Conservation (phyloP, 768 basidiomycete species). For the Tylopilus felleus region DNA sequence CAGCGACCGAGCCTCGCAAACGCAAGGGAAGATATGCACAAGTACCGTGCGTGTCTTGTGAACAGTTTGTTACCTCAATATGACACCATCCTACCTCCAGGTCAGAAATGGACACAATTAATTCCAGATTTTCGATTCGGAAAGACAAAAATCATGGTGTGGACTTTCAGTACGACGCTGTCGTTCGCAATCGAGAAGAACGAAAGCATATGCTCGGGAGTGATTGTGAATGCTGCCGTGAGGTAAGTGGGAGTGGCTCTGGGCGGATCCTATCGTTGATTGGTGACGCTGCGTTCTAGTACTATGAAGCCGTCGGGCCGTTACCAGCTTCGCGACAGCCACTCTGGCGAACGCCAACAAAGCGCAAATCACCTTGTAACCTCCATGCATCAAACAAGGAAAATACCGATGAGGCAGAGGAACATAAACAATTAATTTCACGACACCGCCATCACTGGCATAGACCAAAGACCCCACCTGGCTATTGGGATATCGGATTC, state of each 20-base stretch:
- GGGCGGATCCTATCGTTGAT: neutral
- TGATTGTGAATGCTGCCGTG: slow-evolving; percentile 81
- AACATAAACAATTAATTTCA: slow-evolving; percentile 70
- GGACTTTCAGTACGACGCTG: slow-evolving; percentile 69
- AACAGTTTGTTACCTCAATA: neutral
- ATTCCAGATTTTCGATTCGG: slow-evolving; percentile 64
- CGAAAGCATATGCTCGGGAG: slow-evolving; percentile 66
- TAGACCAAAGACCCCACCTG: slow-evolving; percentile 72
- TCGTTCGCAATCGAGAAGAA: slow-evolving; percentile 63
- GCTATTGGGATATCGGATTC: slow-evolving; percentile 90
- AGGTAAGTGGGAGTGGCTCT: slow-evolving; percentile 42
- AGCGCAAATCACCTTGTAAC: slow-evolving; percentile 18
- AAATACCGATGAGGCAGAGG: slow-evolving; percentile 34
- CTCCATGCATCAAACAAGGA: slow-evolving; percentile 22
- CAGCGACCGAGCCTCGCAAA: slow-evolving; percentile 37
- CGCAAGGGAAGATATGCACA: slow-evolving; percentile 59
- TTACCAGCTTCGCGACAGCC: slow-evolving; percentile 69
- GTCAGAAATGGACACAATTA: slow-evolving; percentile 46
- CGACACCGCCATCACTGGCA: slow-evolving; percentile 72
- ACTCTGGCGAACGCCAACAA: slow-evolving; percentile 68
- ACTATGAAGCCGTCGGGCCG: slow-evolving; percentile 73
- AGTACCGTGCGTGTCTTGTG: slow-evolving; percentile 29
- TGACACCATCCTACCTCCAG: slow-evolving; percentile 15
- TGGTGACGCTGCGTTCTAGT: slow-evolving; percentile 41
- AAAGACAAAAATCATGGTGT: slow-evolving; percentile 62